Conservation (phyloP, 495 filamentous ascomycete species). For the Aspergillus incahuasiensis region DNA sequence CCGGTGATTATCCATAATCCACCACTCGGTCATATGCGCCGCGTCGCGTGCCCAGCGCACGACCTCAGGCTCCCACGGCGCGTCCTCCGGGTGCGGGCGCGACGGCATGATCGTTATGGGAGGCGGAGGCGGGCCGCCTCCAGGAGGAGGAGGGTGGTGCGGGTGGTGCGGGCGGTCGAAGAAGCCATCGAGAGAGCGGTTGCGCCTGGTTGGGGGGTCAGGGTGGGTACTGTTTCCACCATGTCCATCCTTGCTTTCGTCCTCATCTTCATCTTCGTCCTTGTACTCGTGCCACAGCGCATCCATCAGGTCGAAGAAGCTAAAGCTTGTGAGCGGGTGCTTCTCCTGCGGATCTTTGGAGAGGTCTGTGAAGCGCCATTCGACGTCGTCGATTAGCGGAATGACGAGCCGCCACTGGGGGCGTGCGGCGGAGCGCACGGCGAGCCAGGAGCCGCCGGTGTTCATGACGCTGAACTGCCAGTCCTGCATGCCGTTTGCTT, state of each 20-base stretch:
- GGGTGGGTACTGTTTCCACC: background rate
- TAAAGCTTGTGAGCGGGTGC: constrained; percentile 32
- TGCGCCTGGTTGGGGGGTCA: too few relatives aligned
- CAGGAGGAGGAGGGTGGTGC: background rate
- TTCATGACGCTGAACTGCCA: constrained; percentile 52
- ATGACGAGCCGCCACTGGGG: constrained; percentile 42
- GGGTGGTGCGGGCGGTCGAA: background rate
- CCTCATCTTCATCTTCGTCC: background rate
- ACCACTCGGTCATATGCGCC: constrained; percentile 40
- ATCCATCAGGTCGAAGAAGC: constrained; percentile 29
- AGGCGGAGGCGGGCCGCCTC: constrained; percentile 1
- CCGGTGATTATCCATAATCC: constrained; percentile 38
- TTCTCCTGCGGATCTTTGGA: constrained; percentile 38
- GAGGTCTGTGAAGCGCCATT: constrained; percentile 43
- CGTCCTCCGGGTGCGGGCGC: background rate
- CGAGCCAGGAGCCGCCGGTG: constrained; percentile 44
- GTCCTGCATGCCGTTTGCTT: constrained; percentile 33
- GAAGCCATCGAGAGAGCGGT: too few relatives aligned
- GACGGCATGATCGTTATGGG: background rate
- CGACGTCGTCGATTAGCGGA: constrained; percentile 41
- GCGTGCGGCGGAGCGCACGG: constrained; percentile 37
- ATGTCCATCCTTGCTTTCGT: too few relatives aligned
- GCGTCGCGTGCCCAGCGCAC: constrained; percentile 42
- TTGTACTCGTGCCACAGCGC: constrained; percentile 18
- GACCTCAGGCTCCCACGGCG: constrained; percentile 30